These are phyloP conservation scores for Camillea tinctor DNA, from an alignment of 2,329 filamentous ascomycete species.

Conservation along the genomic window DNA sequence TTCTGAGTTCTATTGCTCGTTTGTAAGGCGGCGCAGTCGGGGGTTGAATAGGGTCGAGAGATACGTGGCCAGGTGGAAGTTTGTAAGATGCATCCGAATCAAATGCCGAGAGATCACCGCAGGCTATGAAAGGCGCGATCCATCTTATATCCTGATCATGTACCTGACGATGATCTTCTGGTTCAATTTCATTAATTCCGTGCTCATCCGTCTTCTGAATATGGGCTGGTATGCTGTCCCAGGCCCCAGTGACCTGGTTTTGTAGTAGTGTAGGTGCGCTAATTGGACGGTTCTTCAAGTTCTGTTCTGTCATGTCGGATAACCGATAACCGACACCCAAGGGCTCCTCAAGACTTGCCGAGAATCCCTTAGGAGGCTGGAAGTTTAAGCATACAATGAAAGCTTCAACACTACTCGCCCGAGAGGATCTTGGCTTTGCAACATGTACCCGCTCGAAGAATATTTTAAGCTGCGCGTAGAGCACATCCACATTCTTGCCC, in stretches of 20 bases:
- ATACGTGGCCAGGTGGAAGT: constrained; percentile 81
- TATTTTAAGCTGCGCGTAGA: constrained; percentile 90
- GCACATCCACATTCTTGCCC: constrained; percentile 88
- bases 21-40: constrained; percentile 96
- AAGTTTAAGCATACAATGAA: constrained; percentile 96
- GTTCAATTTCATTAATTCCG: constrained; percentile 46
- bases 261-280: constrained; percentile 45
- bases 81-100: constrained; percentile 95
- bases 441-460: constrained; percentile 87
- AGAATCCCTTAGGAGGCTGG: constrained; percentile 72
- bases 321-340: constrained; percentile 63
- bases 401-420: constrained; percentile 95
- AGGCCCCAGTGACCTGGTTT: constrained; percentile 43
- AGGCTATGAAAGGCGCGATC: constrained; percentile 97
- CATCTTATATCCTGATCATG: constrained; percentile 57
- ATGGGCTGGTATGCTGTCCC: constrained; percentile 35
- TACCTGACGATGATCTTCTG: constrained; percentile 45
- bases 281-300: constrained; percentile 40
- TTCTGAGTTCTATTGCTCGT: constrained; percentile 80
- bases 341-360: constrained; percentile 72
- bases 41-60: constrained; percentile 88
- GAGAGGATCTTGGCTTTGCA: constrained; percentile 88
- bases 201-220: constrained; percentile 25
- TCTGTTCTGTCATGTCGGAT: constrained; percentile 47
- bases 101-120: constrained; percentile 89